Evolutionary conservation across 1,284 basidiomycete genomes (phyloP).

Genomic region (Mycena sp.): DNA sequence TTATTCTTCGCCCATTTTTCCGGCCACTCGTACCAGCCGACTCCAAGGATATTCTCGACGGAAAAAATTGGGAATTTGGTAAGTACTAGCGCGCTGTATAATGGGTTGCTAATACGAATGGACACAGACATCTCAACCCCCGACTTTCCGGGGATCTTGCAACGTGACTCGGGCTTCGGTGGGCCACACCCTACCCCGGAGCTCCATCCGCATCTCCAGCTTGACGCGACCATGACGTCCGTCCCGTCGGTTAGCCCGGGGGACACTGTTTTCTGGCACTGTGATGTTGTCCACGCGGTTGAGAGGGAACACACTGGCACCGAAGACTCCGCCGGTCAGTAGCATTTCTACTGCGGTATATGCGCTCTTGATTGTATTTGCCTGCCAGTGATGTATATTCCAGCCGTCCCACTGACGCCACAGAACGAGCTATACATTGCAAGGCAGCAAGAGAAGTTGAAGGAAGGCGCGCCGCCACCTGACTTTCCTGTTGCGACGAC

Average conservation of each 20-base stretch:
- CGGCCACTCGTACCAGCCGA: conserved; percentile 52
- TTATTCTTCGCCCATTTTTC: conserved; percentile 89
- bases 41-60: conserved; percentile 57
- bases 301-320: conserved; percentile 76
- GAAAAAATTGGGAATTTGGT: conserved; percentile 81
- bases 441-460: conserved; percentile 70
- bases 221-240: conserved; percentile 79
- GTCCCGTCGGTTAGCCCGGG: conserved; percentile 81
- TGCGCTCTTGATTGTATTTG: not conserved
- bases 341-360: conserved; percentile 29
- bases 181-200: conserved; percentile 63
- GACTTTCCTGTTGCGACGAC: conserved; percentile 77
- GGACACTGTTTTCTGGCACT: conserved; percentile 91
- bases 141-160: conserved; percentile 68
- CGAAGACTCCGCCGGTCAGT: conserved; percentile 76
- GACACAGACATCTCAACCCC: conserved; percentile 55
- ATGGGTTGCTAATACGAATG: not conserved
- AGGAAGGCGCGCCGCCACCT: conserved; percentile 68
- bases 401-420: conserved; percentile 78
- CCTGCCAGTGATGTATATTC: conserved; percentile 79
- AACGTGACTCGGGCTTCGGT: conserved; percentile 52
- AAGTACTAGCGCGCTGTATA: conserved; percentile 15
- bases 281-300: conserved; percentile 85
- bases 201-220: conserved; percentile 73
- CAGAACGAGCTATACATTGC: conserved; percentile 69